Evolutionary conservation across 257 asterid genomes (phyloP).

Genomic region (Catharanthus roseus): DNA sequence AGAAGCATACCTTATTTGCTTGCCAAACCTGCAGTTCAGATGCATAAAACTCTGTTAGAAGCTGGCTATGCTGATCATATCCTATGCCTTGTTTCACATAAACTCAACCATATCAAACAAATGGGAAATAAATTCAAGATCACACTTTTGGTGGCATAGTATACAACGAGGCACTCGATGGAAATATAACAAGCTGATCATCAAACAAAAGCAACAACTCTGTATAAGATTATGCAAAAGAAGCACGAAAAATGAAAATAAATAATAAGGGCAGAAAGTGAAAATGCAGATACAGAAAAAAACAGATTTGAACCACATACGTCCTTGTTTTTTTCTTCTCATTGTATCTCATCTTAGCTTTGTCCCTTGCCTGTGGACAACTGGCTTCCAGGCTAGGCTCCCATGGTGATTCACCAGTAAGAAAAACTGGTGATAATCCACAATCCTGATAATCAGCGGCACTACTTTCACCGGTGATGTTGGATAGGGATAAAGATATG

Average conservation of each 20-base stretch:
- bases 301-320: conserved; percentile 43
- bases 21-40: conserved; percentile 55
- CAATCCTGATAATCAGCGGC: conserved; percentile 63
- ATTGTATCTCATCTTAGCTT: conserved; percentile 81
- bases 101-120: too few species aligned
- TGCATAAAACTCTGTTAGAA: not conserved
- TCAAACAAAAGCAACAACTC: too few species aligned
- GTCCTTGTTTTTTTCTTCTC: conserved; percentile 78
- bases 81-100: too few species aligned
- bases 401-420: conserved; percentile 53
- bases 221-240: too few species aligned
- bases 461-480: conserved; percentile 51
- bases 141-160: not conserved
- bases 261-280: too few species aligned
- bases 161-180: too few species aligned
- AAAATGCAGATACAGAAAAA: not conserved
- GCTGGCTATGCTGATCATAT: too few species aligned
- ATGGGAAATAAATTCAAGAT: not conserved
- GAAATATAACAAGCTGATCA: too few species aligned
- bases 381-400: conserved; percentile 43
- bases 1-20: conserved; percentile 85
- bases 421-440: conserved; percentile 48
- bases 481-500: conserved; percentile 46
- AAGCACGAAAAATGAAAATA: too few species aligned
- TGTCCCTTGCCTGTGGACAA: conserved; percentile 62